Evolutionary conservation across 306 rosid species (phyloP).

Genomic region (Casuarina cunninghamiana): DNA sequence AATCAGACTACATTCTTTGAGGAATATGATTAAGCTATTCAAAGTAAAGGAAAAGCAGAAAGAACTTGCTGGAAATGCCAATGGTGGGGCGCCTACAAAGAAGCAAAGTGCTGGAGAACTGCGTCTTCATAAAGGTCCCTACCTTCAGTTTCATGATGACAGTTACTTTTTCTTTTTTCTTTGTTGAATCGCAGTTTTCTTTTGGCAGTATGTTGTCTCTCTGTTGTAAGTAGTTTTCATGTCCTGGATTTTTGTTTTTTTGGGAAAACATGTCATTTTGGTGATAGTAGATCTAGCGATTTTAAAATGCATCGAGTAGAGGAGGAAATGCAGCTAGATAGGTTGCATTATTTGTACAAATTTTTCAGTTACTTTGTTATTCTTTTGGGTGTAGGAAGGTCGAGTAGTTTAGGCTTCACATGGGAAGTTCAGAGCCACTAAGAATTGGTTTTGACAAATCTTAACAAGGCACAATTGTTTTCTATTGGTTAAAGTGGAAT

Average conservation of each 20-base stretch:
- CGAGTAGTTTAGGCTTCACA: not conserved
- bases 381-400: slow-evolving; percentile 1
- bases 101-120: slow-evolving; percentile 92
- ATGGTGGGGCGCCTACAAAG: slow-evolving; percentile 64
- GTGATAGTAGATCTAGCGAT: not conserved
- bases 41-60: slow-evolving; percentile 94
- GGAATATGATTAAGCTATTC: slow-evolving; percentile 84
- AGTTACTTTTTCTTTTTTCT: not conserved
- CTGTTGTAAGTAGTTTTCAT: not conserved
- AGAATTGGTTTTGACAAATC: not conserved
- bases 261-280: not conserved
- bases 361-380: not conserved
- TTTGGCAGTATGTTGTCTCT: not conserved
- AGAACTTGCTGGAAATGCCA: slow-evolving; percentile 78
- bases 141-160: not conserved
- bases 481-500: not conserved
- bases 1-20: slow-evolving; percentile 25
- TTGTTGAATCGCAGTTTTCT: not conserved
- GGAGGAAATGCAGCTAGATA: not conserved
- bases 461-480: not conserved
- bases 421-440: not conserved
- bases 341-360: not conserved
- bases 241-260: not conserved
- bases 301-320: not conserved
- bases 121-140: slow-evolving; percentile 89